These are phyloP conservation scores for Talaromyces islandicus DNA, from an alignment of 2,329 filamentous ascomycete species.

Conservation along the genomic window DNA sequence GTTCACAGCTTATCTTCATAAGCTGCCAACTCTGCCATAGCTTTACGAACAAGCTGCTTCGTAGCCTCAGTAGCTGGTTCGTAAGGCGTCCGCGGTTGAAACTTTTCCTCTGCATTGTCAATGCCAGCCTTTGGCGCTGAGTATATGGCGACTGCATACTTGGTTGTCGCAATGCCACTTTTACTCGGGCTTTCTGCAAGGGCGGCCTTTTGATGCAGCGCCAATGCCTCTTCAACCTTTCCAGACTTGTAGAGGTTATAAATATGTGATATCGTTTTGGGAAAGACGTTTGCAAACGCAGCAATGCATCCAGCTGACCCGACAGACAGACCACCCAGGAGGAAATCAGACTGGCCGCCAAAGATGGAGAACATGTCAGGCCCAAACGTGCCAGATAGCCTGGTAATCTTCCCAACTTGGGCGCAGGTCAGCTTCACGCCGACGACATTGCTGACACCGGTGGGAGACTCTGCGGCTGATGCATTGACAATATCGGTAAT, in stretches of 20 bases:
- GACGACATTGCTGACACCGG: conserved; percentile 47
- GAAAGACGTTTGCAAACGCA: conserved; percentile 54
- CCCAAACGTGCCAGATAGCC: conserved; percentile 48
- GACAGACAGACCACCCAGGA: conserved; percentile 50
- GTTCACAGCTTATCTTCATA: conserved; percentile 29
- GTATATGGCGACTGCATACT: conserved; percentile 60
- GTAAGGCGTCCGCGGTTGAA: conserved; percentile 59
- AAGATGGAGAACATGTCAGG: conserved; percentile 59
- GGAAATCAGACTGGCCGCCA: conserved; percentile 68
- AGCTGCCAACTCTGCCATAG: conserved; percentile 36
- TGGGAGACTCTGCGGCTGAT: conserved; percentile 21
- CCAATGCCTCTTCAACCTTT: conserved; percentile 52
- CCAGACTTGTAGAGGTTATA: conserved; percentile 58
- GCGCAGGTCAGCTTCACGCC: conserved; percentile 63
- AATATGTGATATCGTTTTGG: conserved; percentile 51
- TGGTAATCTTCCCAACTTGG: conserved; percentile 55
- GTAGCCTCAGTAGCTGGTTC: conserved; percentile 38
- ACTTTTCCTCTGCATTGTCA: conserved; percentile 51
- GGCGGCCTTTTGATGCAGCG: conserved; percentile 56
- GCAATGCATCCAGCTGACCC: conserved; percentile 53
- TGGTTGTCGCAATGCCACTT: conserved; percentile 60
- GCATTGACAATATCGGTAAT: conserved; percentile 50
- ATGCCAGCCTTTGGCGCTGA: conserved; percentile 57
- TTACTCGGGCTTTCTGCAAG: conserved; percentile 62
- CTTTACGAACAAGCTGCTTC: conserved; percentile 38